A percentile compares a stretch with the other conserved stretches of the same genome.
phyloP scores from a whole-genome alignment of 2,329 filamentous ascomycete species.

The Huntiella omanensis region DNA sequence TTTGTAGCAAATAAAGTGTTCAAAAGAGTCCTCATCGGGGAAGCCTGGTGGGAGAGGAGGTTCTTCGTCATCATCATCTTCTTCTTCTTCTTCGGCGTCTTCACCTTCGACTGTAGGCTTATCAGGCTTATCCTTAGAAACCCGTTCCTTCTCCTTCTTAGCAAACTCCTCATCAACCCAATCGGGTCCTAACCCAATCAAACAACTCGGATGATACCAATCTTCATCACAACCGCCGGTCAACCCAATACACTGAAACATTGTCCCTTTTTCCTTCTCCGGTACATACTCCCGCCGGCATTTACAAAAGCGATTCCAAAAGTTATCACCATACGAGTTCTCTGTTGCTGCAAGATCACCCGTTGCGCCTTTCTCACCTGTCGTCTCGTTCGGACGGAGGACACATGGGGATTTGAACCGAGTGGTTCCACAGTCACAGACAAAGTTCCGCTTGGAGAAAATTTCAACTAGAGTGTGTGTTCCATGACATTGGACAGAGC shows the following conservation, averaged over 20 bases:
- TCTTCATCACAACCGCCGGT: slow-evolving; percentile 88
- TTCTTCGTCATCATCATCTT: slow-evolving; percentile 27
- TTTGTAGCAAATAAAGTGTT: slow-evolving; percentile 83
- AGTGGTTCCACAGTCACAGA: slow-evolving; percentile 87
- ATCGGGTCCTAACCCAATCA: slow-evolving; percentile 59
- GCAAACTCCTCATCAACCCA: slow-evolving; percentile 40
- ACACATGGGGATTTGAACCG: slow-evolving; percentile 59
- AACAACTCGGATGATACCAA: slow-evolving; percentile 91
- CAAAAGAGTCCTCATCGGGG: slow-evolving; percentile 74
- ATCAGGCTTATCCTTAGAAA: slow-evolving; percentile 1
- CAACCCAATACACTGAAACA: slow-evolving; percentile 92
- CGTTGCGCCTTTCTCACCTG: slow-evolving; percentile 55
- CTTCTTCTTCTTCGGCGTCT: neutral
- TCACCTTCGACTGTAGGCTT: slow-evolving; percentile 1
- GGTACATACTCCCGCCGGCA: slow-evolving; percentile 80
- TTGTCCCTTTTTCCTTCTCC: slow-evolving; percentile 78
- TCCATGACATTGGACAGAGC: slow-evolving; percentile 90
- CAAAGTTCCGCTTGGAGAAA: slow-evolving; percentile 88
- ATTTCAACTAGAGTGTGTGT: slow-evolving; percentile 90
- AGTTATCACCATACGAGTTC: slow-evolving; percentile 95
- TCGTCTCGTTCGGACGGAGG: slow-evolving; percentile 52
- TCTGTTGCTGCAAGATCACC: slow-evolving; percentile 51
- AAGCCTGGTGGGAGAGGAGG: slow-evolving; percentile 69
- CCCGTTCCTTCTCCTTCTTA: slow-evolving; percentile 16
- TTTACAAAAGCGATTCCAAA: slow-evolving; percentile 77